These are phyloP conservation scores for Vickermania ingenoplastis DNA, from an alignment of 208 protist species.

Conservation along the genomic window DNA sequence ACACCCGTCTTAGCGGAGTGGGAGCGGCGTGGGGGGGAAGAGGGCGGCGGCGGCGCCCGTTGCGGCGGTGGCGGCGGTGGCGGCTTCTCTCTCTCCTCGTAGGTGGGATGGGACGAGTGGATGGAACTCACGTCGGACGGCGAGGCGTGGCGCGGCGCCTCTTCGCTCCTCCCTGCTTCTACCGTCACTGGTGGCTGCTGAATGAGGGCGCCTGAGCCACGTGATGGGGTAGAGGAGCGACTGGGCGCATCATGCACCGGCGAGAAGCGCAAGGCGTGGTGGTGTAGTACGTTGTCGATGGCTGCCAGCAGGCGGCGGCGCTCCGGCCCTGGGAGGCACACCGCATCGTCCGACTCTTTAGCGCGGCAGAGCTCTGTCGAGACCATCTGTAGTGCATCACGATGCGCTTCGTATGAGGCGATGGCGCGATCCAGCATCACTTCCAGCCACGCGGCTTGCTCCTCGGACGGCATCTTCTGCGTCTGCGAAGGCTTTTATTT, in stretches of 20 bases:
- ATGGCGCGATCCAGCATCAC: conserved; percentile 23
- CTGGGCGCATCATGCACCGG: neutral
- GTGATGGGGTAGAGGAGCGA: neutral
- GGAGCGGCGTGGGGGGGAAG: neutral
- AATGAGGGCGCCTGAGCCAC: neutral
- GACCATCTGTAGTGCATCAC: conserved; percentile 29
- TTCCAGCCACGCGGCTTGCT: conserved; percentile 24
- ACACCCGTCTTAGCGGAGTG: neutral
- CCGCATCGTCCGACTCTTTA: conserved; percentile 2
- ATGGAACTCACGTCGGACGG: neutral
- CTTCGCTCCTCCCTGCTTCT: too few species aligned
- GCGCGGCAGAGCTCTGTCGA: conserved; percentile 21
- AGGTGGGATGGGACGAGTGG: neutral
- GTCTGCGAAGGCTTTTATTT: too few species aligned
- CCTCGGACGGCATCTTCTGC: neutral
- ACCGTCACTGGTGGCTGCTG: too few species aligned
- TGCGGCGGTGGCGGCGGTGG: neutral
- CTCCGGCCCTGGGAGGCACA: neutral
- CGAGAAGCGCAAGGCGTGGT: conserved; percentile 1
- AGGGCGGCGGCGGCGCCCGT: neutral
- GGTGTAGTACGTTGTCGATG: conserved; percentile 1
- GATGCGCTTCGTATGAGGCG: conserved; percentile 31
- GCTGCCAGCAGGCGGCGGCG: neutral
- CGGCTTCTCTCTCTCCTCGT: neutral
- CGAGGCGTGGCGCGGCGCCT: neutral